These are phyloP conservation scores for Aspergillus hiratsukae DNA, from an alignment of 2,329 filamentous ascomycete species.

Conservation along the genomic window DNA sequence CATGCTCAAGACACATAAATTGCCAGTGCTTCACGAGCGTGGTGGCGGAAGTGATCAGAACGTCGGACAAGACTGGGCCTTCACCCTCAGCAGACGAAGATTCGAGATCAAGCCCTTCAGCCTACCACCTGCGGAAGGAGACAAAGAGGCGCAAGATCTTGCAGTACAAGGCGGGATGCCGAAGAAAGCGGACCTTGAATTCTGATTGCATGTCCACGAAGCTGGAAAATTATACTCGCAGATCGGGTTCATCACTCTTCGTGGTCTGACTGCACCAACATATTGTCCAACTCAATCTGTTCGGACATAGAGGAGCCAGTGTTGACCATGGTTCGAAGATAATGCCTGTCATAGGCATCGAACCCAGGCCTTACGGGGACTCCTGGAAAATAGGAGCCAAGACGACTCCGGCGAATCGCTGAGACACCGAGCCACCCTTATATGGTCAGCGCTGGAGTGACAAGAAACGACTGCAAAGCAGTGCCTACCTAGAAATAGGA, in stretches of 20 bases:
- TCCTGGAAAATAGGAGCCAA: conserved; percentile 47
- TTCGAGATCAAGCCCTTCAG: conserved; percentile 85
- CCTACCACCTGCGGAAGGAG: conserved; percentile 78
- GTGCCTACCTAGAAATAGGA: conserved; percentile 33
- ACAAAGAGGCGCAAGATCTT: conserved; percentile 57
- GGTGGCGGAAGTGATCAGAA: conserved; percentile 71
- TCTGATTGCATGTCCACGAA: conserved; percentile 41
- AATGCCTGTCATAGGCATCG: conserved; percentile 51
- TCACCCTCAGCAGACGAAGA: conserved; percentile 77
- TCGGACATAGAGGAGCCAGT: conserved; percentile 54
- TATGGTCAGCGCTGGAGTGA: conserved; percentile 17
- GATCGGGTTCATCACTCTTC: conserved; percentile 23
- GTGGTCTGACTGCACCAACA: conserved; percentile 46
- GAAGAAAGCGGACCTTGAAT: conserved; percentile 68
- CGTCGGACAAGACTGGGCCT: conserved; percentile 80
- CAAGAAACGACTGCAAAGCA: not conserved
- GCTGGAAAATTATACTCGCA: conserved; percentile 2
- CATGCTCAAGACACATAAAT: conserved; percentile 72
- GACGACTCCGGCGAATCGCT: conserved; percentile 51
- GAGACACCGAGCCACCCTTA: conserved; percentile 50
- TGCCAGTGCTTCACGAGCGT: conserved; percentile 83
- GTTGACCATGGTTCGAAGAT: conserved; percentile 54
- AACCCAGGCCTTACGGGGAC: conserved; percentile 41
- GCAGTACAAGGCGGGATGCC: conserved; percentile 44
- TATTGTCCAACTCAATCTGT: conserved; percentile 60